Percentiles rank a stretch among this genome's conserved stretches.
Evolutionary conservation across 1,284 basidiomycete genomes (phyloP).

Genomic region (Cryptococcus neoformans): DNA sequence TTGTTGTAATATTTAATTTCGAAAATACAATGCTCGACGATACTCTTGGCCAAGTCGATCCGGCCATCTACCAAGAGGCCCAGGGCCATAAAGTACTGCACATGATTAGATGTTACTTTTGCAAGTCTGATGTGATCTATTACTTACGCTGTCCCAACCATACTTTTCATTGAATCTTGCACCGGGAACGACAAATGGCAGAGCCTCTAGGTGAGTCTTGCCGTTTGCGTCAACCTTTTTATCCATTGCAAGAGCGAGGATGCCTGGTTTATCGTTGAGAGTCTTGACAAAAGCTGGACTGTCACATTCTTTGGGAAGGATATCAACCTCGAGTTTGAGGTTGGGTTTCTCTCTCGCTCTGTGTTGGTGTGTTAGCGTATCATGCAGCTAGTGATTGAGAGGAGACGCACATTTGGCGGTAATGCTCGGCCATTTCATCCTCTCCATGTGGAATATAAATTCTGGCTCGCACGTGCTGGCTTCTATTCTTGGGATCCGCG

Average conservation of each 20-base stretch:
- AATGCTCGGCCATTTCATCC: slow-evolving; percentile 91
- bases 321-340: slow-evolving; percentile 84
- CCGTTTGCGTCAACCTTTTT: slow-evolving; percentile 58
- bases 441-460: slow-evolving; percentile 94
- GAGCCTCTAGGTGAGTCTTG: slow-evolving; percentile 78
- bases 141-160: slow-evolving; percentile 45
- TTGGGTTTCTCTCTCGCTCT: slow-evolving; percentile 67
- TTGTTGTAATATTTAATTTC: slow-evolving; percentile 98
- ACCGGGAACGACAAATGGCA: slow-evolving; percentile 95
- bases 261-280: slow-evolving; percentile 88
- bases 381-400: not conserved
- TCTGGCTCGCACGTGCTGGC: slow-evolving; percentile 76
- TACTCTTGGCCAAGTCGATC: slow-evolving; percentile 89
- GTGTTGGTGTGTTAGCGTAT: no score
- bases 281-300: slow-evolving; percentile 88
- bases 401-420: slow-evolving; percentile 54
- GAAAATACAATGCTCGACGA: slow-evolving; percentile 98
- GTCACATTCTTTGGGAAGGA: slow-evolving; percentile 78
- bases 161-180: slow-evolving; percentile 94
- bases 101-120: not conserved
- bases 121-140: no score
- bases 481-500: slow-evolving; percentile 94
- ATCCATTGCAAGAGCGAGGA: slow-evolving; percentile 83
- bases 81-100: slow-evolving; percentile 53
- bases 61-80: slow-evolving; percentile 93